Conservation (phyloP, 2,329 filamentous ascomycete species). For the Lachnellula cervina region DNA sequence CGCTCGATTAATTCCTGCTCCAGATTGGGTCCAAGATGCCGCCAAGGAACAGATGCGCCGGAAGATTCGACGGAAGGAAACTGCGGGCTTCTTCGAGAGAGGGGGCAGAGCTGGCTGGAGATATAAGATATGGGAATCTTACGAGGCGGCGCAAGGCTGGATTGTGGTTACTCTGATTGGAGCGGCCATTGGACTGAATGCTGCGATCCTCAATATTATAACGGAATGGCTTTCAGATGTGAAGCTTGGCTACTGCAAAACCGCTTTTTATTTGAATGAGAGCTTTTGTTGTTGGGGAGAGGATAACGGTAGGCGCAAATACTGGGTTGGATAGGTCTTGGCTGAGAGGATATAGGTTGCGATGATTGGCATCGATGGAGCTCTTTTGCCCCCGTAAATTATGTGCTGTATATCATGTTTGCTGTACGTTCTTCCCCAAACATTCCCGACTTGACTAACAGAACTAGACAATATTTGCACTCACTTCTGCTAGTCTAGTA, state of each 20-base stretch:
- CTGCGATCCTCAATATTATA: constrained; percentile 87
- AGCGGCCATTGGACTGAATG: constrained; percentile 87
- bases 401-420: constrained; percentile 81
- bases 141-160: constrained; percentile 96
- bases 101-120: constrained; percentile 70
- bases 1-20: constrained; percentile 33
- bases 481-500: constrained; percentile 76
- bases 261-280: constrained; percentile 95
- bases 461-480: constrained; percentile 67
- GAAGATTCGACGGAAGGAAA: constrained; percentile 67
- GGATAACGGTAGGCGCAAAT: constrained; percentile 58
- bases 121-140: constrained; percentile 75
- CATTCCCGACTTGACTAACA: constrained; percentile 12
- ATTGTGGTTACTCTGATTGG: constrained; percentile 91
- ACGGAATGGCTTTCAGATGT: constrained; percentile 97
- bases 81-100: constrained; percentile 64
- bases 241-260: constrained; percentile 92
- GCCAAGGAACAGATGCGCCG: constrained; percentile 82
- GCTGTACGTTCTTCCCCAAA: constrained; percentile 49
- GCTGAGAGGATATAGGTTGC: constrained; percentile 55
- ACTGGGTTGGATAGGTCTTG: constrained; percentile 1
- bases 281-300: constrained; percentile 98
- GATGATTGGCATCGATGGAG: constrained; percentile 88
- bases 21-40: constrained; percentile 98
- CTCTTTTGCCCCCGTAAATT: constrained; percentile 71